A percentile compares a stretch with the other conserved stretches of the same genome.
These are phyloP conservation scores for Eragrostis nindensis DNA, from an alignment of 176 grass and related monocot genomes.

Conservation along the genomic window DNA sequence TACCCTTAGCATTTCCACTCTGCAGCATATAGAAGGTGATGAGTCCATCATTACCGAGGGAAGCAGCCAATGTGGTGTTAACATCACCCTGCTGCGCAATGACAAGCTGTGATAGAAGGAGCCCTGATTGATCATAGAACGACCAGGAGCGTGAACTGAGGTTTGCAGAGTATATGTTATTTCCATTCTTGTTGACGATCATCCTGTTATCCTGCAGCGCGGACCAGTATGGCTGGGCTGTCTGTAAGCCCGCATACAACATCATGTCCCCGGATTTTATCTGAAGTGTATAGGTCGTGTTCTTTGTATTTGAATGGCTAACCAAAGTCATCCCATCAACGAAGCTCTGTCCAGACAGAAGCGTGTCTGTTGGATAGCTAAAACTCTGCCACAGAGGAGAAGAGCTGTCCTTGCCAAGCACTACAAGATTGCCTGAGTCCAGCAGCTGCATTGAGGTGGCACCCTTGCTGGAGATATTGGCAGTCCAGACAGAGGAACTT, in stretches of 20 bases:
- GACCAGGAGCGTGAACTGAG: conserved; percentile 72
- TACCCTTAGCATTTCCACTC: conserved; percentile 17
- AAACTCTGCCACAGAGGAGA: conserved; percentile 92
- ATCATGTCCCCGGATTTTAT: conserved; percentile 74
- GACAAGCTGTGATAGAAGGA: conserved; percentile 58
- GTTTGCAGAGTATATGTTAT: conserved; percentile 60
- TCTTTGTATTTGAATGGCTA: conserved; percentile 54
- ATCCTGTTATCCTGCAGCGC: conserved; percentile 56
- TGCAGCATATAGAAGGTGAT: conserved; percentile 64
- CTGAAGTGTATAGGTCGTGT: conserved; percentile 67
- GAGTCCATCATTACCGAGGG: conserved; percentile 52
- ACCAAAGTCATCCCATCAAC: conserved; percentile 61
- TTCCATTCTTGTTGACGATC: conserved; percentile 48
- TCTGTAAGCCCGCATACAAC: conserved; percentile 61
- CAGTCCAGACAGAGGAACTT: conserved; percentile 58
- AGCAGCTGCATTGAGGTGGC: conserved; percentile 63
- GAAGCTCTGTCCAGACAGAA: conserved; percentile 79
- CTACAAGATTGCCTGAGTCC: conserved; percentile 75
- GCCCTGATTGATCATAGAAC: conserved; percentile 68
- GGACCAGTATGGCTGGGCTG: conserved; percentile 84
- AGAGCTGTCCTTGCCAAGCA: conserved; percentile 55
- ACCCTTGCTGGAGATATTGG: conserved; percentile 57
- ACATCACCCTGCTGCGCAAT: conserved; percentile 13
- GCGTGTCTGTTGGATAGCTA: conserved; percentile 79
- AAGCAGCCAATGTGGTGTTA: conserved; percentile 63